Base-by-base conservation (phyloP, 2,329 filamentous ascomycete genomes). In the Penicillium sclerotiorum region DNA sequence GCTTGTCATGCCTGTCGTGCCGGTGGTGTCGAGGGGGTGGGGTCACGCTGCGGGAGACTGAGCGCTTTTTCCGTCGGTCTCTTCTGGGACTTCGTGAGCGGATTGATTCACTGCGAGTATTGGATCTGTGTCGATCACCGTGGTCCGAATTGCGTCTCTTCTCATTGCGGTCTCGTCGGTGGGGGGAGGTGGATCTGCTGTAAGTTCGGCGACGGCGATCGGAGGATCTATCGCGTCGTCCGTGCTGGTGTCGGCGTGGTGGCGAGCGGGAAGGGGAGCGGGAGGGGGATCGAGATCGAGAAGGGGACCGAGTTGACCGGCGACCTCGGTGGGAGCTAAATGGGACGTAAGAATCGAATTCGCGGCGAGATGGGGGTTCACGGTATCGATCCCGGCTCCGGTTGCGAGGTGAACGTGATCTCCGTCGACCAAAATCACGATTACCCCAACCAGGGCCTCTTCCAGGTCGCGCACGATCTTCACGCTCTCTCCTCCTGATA, bases 341-440 rank as follows among this genome's bases (percentile, higher is more conserved):
- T 13, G 83, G 83, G 30, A 83, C 74, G 61, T 85, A 86, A 22
- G 78, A 77, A 63, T 86, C 82, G 50, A 74, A 73, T 45, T 79
- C 77, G 27, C 80, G 78, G 35, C 79, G 71, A 39, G 73, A 67
- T 50, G 75, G 74, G 51, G 72, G 71, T 50, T 73, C 76, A 49
- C 76, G 73, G 53, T 62, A 70, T 49, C 69, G 62, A 48, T 76
- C 72, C 20, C 75, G 76, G 56, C 76, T 75, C 48, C 76, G 73
- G 57, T 76, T 70, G 59, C 80, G 74, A 46, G 80, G 73, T 47
- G 77, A 83, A 56, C 79, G 73, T 17, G 79, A 82, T 52, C 71
- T 67, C 39, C 77, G 75, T 51, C 80, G 73, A 51, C 80, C 77
- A 54, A 73, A 77, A 8, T 30, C 73, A 48, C 70, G 67, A 48